phyloP scores from a whole-genome alignment of 805 yeast species.

The Pichia manshurica region DNA sequence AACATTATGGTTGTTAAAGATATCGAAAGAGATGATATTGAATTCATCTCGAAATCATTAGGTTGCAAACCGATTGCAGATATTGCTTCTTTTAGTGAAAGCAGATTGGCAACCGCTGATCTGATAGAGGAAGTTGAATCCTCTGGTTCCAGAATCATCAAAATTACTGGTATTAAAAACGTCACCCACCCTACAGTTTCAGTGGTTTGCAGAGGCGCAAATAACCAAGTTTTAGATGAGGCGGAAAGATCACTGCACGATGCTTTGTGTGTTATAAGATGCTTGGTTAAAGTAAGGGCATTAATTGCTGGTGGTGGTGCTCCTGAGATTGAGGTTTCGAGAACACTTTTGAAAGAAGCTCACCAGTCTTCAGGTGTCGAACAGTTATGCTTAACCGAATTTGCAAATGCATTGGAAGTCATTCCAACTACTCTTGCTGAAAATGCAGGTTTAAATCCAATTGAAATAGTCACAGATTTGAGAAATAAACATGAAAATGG shows the following conservation, averaged over 20 bases:
- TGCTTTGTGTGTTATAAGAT: conserved; percentile 88
- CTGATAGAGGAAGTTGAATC: conserved; percentile 86
- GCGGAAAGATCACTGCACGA: conserved; percentile 97
- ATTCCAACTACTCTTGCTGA: conserved; percentile 93
- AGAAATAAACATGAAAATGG: conserved; percentile 89
- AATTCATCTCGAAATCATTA: conserved; percentile 74
- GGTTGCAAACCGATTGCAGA: conserved; percentile 98
- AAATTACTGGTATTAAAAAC: conserved; percentile 74
- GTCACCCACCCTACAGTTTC: conserved; percentile 67
- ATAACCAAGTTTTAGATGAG: conserved; percentile 84
- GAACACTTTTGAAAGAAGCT: conserved; percentile 66
- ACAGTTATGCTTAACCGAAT: conserved; percentile 86
- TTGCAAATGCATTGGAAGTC: conserved; percentile 85
- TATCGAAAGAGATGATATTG: conserved; percentile 93
- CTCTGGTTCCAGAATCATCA: conserved; percentile 83
- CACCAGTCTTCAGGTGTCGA: conserved; percentile 75
- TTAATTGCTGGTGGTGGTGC: conserved; percentile 99
- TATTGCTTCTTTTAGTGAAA: conserved; percentile 87
- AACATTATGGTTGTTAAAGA: conserved; percentile 93
- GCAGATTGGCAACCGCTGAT: conserved; percentile 87
- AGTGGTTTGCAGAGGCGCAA: conserved; percentile 92
- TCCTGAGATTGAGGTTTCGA: conserved; percentile 86
- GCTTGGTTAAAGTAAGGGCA: conserved; percentile 82
- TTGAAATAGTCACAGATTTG: conserved; percentile 85
- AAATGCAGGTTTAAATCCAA: conserved; percentile 89